phyloP scores from a whole-genome alignment of 2,329 filamentous ascomycete species.

The Epichloe coenophiala region DNA sequence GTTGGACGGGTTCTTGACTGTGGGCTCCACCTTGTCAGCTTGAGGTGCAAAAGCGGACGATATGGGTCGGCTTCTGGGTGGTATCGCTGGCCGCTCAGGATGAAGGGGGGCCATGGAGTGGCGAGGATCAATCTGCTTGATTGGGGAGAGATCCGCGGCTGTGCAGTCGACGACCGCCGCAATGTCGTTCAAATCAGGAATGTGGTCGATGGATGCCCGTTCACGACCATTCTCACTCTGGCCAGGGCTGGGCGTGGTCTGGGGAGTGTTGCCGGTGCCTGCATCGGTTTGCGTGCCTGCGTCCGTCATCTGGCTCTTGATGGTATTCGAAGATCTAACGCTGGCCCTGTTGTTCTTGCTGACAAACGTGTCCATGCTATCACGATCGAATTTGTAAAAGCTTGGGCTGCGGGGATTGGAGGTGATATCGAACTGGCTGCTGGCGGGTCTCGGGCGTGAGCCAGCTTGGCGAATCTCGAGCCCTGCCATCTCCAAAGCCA shows the following conservation, averaged over 20 bases:
- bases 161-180: conserved; percentile 44
- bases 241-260: conserved; percentile 39
- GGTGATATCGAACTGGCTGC: conserved; percentile 72
- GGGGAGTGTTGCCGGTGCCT: conserved; percentile 31
- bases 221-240: conserved; percentile 39
- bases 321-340: conserved; percentile 58
- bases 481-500: conserved; percentile 81
- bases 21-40: conserved; percentile 13
- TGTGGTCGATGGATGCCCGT: conserved; percentile 26
- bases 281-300: conserved; percentile 49
- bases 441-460: conserved; percentile 51
- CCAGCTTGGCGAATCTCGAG: conserved; percentile 87
- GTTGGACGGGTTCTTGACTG: conserved; percentile 13
- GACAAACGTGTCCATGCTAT: conserved; percentile 53
- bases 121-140: conserved; percentile 30
- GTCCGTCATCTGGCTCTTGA: conserved; percentile 57
- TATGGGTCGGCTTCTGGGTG: conserved; percentile 2
- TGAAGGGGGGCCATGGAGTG: conserved; percentile 19
- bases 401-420: conserved; percentile 64
- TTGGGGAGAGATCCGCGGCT: conserved; percentile 38
- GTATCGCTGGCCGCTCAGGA: conserved; percentile 5
- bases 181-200: conserved; percentile 10
- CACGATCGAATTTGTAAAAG: conserved; percentile 43
- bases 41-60: not conserved
- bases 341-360: conserved; percentile 56